Conservation (phyloP, 192 early-diverging fungal species). For the Chytriomyces confervae region DNA sequence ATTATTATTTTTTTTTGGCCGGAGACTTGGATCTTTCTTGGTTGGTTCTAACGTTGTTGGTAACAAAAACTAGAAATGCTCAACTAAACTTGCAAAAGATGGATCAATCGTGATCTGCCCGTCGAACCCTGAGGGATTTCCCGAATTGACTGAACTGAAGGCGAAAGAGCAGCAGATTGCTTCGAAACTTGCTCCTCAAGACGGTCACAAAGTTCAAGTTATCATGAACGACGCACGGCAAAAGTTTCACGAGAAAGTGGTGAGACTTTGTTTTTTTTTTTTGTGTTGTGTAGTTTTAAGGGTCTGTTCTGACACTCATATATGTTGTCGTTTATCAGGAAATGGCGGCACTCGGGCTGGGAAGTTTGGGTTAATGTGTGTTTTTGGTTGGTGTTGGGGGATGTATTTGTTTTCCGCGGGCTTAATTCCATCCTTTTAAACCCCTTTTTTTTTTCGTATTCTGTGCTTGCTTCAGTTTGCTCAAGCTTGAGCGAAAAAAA, state of each 20-base stretch:
- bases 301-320: background rate
- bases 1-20: background rate
- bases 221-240: background rate
- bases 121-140: no score
- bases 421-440: no score
- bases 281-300: background rate
- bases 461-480: no score
- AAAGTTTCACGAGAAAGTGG: constrained; percentile 1
- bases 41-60: no score
- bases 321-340: background rate
- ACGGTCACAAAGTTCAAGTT: background rate
- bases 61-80: background rate
- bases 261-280: background rate
- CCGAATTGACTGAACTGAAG: no score
- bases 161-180: no score
- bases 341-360: background rate
- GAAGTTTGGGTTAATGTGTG: no score
- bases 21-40: background rate
- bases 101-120: background rate
- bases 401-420: no score
- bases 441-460: no score
- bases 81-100: background rate
- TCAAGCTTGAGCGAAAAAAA: no score
- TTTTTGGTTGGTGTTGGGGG: no score
- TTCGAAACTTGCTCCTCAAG: background rate